These are phyloP conservation scores for Schoenoplectus tabernaemontani DNA, from an alignment of 202 grass and related monocot genomes.

Conservation along the genomic window DNA sequence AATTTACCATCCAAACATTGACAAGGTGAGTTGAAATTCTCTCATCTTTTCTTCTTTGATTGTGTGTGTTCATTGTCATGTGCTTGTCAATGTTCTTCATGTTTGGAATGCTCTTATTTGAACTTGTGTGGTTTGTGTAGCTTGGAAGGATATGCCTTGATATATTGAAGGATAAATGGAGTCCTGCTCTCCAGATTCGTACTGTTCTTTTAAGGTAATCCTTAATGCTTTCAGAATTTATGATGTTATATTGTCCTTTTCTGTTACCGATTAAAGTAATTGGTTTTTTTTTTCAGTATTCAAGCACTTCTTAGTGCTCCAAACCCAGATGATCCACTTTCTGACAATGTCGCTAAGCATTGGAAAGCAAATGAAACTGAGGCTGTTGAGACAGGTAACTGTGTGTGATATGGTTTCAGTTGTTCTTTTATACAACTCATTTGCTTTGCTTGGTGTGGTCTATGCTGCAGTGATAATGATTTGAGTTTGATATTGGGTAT, in stretches of 20 bases:
- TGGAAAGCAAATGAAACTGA: slow-evolving; percentile 89
- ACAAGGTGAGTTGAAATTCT: slow-evolving; percentile 50
- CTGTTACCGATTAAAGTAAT: not conserved
- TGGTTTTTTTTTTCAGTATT: slow-evolving; percentile 42
- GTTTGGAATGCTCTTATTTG: slow-evolving; percentile 11
- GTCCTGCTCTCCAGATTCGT: slow-evolving; percentile 87
- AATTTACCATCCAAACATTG: slow-evolving; percentile 93
- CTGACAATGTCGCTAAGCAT: slow-evolving; percentile 87
- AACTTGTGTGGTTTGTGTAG: slow-evolving; percentile 27
- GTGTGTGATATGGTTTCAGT: not conserved
- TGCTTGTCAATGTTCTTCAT: slow-evolving; percentile 7
- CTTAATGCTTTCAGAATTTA: slow-evolving; percentile 10
- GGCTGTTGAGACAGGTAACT: slow-evolving; percentile 82
- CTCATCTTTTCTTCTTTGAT: slow-evolving; percentile 5
- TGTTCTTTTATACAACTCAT: not conserved
- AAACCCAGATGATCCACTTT: slow-evolving; percentile 79
- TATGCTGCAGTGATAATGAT: not conserved
- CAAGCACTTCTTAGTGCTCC: slow-evolving; percentile 82
- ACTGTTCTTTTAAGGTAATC: slow-evolving; percentile 82
- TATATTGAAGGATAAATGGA: slow-evolving; percentile 97
- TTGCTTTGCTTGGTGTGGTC: not conserved
- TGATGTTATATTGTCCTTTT: not conserved
- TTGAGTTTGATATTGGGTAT: not conserved
- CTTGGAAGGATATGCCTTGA: slow-evolving; percentile 99
- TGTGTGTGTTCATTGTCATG: not conserved